phyloP scores from a whole-genome alignment of 805 yeast species.

The Kazachstania viticola region DNA sequence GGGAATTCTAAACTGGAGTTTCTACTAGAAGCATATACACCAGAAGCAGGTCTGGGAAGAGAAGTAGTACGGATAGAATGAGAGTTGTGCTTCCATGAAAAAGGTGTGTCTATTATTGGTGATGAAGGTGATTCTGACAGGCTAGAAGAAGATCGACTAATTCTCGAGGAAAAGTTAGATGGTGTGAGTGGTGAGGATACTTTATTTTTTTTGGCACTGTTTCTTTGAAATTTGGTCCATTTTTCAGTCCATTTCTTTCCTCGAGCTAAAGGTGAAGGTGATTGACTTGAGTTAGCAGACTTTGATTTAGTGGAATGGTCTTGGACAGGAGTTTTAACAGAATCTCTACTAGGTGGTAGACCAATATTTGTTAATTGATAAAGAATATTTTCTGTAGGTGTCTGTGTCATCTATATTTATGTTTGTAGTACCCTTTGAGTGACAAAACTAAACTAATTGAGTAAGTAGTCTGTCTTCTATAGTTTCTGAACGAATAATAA shows the following conservation, averaged over 20 bases:
- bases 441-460: too few relatives aligned
- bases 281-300: too few relatives aligned
- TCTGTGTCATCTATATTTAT: too few relatives aligned
- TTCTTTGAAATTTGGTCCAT: conserved; percentile 11
- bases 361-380: too few relatives aligned
- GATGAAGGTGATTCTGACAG: neutral
- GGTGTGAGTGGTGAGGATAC: conserved; percentile 4
- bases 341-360: too few relatives aligned
- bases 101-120: conserved; percentile 1
- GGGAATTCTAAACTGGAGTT: conserved; percentile 1
- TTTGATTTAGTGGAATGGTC: too few relatives aligned
- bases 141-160: neutral
- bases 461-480: too few relatives aligned
- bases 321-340: too few relatives aligned
- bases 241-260: conserved; percentile 20
- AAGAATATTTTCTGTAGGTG: conserved; percentile 3
- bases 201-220: conserved; percentile 8
- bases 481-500: too few relatives aligned
- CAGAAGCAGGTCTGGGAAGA: conserved; percentile 18
- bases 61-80: conserved; percentile 20
- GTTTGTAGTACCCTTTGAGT: too few relatives aligned
- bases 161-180: conserved; percentile 1
- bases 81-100: neutral
- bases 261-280: conserved; percentile 11
- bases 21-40: neutral